A percentile compares a stretch with the other conserved stretches of the same genome.
phyloP scores from a whole-genome alignment of 805 yeast species.

The Priceomyces medius region DNA sequence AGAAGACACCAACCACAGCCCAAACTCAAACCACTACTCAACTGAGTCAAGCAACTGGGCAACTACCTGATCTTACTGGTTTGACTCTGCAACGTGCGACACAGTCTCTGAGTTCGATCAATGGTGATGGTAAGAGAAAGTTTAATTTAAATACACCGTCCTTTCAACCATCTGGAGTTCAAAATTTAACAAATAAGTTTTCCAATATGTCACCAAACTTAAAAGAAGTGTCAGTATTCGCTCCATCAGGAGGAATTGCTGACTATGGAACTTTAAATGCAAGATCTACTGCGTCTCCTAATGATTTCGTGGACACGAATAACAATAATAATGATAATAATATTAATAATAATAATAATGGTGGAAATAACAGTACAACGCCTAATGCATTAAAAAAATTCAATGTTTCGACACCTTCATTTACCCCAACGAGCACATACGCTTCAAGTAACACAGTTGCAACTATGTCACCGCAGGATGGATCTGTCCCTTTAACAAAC shows the following conservation, averaged over 20 bases:
- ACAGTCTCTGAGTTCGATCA: conserved; percentile 8
- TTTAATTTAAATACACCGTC: conserved; percentile 44
- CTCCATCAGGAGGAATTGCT: conserved; percentile 35
- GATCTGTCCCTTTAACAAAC: not conserved
- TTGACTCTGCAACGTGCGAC: conserved; percentile 4
- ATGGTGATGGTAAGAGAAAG: conserved; percentile 29
- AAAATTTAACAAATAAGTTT: conserved; percentile 31
- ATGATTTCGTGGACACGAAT: not conserved
- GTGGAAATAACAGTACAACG: not conserved
- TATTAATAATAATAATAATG: not conserved
- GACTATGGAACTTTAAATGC: not conserved
- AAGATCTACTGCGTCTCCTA: conserved; percentile 1
- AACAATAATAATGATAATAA: conserved; percentile 1
- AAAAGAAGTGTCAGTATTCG: conserved; percentile 48
- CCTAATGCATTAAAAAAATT: conserved; percentile 21
- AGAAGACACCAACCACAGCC: conserved; percentile 10
- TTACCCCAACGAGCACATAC: conserved; percentile 32
- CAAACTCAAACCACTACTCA: not conserved
- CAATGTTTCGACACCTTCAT: conserved; percentile 40
- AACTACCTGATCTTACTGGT: not conserved
- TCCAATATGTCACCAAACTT: conserved; percentile 49
- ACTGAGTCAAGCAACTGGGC: not conserved
- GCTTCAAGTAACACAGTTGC: conserved; percentile 17
- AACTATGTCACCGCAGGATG: conserved; percentile 8
- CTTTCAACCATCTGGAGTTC: conserved; percentile 40